A percentile compares a stretch with the other conserved stretches of the same genome.
Evolutionary conservation across 768 basidiomycete species (phyloP).

Genomic region (Baorangia bicolor): DNA sequence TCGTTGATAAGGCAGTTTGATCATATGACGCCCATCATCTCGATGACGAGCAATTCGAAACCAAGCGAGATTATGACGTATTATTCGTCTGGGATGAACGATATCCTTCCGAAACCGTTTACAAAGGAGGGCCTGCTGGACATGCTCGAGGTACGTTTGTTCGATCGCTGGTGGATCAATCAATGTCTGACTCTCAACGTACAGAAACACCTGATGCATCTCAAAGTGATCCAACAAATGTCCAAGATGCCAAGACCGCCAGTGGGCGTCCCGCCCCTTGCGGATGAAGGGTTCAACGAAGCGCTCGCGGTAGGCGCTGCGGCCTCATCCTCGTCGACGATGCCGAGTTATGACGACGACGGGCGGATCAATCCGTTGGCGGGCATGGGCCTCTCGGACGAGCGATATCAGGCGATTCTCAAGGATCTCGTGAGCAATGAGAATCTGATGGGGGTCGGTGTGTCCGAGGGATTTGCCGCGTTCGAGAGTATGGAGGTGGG

Average conservation of each 20-base stretch:
- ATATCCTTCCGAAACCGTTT: constrained; percentile 95
- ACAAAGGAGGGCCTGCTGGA: constrained; percentile 88
- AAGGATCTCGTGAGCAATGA: constrained; percentile 71
- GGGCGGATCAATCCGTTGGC: constrained; percentile 78
- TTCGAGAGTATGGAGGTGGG: constrained; percentile 19
- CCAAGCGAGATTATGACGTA: constrained; percentile 93
- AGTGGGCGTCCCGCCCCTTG: constrained; percentile 61
- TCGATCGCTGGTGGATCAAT: background rate
- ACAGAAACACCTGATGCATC: constrained; percentile 84
- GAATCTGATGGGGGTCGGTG: constrained; percentile 46
- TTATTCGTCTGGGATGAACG: constrained; percentile 79
- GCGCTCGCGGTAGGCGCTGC: constrained; percentile 46
- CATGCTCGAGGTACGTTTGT: constrained; percentile 76
- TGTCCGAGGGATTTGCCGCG: constrained; percentile 23
- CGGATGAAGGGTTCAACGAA: constrained; percentile 53
- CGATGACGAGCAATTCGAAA: constrained; percentile 95
- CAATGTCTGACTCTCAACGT: background rate
- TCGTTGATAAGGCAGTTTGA: constrained; percentile 94
- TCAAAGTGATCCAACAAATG: constrained; percentile 83
- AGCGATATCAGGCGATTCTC: constrained; percentile 80
- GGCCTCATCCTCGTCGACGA: constrained; percentile 27
- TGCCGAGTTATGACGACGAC: constrained; percentile 36
- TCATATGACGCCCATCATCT: constrained; percentile 93
- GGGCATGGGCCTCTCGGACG: constrained; percentile 85
- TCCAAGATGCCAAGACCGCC: constrained; percentile 57